Conservation (phyloP, 192 early-diverging fungal species). For the Coemansia biformis region DNA sequence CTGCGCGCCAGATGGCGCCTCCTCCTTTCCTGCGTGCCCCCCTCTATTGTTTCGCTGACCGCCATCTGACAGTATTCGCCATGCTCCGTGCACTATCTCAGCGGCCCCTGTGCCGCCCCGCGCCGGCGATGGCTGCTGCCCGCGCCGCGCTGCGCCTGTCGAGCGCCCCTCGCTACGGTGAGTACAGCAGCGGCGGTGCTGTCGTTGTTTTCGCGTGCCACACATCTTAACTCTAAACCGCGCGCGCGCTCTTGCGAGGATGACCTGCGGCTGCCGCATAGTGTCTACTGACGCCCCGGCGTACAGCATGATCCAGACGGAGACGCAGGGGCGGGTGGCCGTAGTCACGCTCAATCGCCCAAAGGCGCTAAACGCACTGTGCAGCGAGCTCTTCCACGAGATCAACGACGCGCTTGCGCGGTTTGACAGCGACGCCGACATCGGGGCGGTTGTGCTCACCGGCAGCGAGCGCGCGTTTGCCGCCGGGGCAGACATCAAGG, state of each 20-base stretch:
- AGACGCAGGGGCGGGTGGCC: constrained; percentile 76
- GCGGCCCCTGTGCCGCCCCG: constrained; percentile 3
- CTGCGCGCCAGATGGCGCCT: too few species aligned
- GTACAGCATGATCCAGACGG: constrained; percentile 56
- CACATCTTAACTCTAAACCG: not conserved
- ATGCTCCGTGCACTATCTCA: constrained; percentile 21
- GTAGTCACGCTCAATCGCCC: constrained; percentile 89
- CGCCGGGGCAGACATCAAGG: constrained; percentile 99
- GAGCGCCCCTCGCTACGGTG: constrained; percentile 24
- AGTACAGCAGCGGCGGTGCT: constrained; percentile 1
- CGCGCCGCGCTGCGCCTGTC: constrained; percentile 3
- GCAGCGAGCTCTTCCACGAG: constrained; percentile 86
- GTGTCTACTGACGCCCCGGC: constrained; percentile 22
- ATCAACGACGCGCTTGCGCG: constrained; percentile 79
- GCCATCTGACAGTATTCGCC: constrained; percentile 1
- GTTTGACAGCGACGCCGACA: constrained; percentile 66
- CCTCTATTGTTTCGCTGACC: constrained; percentile 1
- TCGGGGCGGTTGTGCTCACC: constrained; percentile 92
- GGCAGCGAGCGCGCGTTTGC: constrained; percentile 96
- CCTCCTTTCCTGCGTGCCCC: too few species aligned
- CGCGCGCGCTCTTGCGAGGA: not conserved
- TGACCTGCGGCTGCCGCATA: constrained; percentile 1
- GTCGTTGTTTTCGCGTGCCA: too few species aligned
- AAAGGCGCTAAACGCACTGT: constrained; percentile 95
- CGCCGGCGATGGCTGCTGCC: not conserved